Evolutionary conservation across 306 rosid genomes (phyloP).

Genomic region (Castanopsis chinensis): DNA sequence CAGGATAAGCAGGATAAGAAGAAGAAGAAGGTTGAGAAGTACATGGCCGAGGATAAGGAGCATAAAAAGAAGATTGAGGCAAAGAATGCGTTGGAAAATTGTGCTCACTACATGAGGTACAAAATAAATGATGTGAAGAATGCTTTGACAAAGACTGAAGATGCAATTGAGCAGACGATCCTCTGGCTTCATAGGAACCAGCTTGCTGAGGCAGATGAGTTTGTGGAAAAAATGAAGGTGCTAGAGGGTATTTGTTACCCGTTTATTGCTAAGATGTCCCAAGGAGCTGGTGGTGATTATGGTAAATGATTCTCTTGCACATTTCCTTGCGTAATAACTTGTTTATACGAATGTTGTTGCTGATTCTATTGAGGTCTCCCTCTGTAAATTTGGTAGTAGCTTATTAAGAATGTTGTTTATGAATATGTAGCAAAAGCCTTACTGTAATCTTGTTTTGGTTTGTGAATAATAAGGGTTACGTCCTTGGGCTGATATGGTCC

Average conservation of each 20-base stretch:
- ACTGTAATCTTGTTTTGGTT: no score
- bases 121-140: slow-evolving; percentile 3
- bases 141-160: background rate
- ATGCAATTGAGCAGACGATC: background rate
- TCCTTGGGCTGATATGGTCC: no score
- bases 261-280: background rate
- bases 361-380: no score
- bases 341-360: no score
- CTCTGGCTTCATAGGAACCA: background rate
- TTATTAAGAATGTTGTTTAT: no score
- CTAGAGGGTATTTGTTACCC: slow-evolving; percentile 1
- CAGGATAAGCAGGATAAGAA: background rate
- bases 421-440: no score
- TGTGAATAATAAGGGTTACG: background rate
- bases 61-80: slow-evolving; percentile 10
- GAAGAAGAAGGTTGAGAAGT: background rate
- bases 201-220: slow-evolving; percentile 1
- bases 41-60: background rate
- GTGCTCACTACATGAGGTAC: slow-evolving; percentile 6
- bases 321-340: no score
- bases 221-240: slow-evolving; percentile 2
- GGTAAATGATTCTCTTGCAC: no score
- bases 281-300: background rate
- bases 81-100: slow-evolving; percentile 1
- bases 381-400: no score